Evolutionary conservation across 305 asterid species (phyloP), one percentile per base, ranked within the genome.

Genomic region (Fraxinus ornus): DNA sequence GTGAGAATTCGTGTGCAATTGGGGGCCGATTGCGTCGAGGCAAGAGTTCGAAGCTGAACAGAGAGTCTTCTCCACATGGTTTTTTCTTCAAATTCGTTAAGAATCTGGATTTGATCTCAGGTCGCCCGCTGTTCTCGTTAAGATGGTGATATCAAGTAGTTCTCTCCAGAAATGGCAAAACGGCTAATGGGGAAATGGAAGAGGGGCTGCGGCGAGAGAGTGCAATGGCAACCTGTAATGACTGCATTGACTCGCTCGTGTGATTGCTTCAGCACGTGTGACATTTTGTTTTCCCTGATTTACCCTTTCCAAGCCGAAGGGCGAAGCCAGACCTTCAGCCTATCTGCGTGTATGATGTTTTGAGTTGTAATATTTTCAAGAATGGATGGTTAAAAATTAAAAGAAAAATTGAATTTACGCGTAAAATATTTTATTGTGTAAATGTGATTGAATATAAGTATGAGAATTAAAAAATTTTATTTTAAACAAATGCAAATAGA

Each of bases 61-160:
- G 87, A 84, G 78, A 86, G 84, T 57, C 84, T 75, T 80, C 91
- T 88, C 89, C 84, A 88, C 91, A 86, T 88, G 82, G 66, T 88
- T 81, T 36, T 66, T 28, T 52, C 39, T 71, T 44, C 80, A 64
- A n/a, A 6, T 44, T 32, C 8, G 84, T 84, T 84, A 26, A 26
- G 33, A 32, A 13, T 32, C 19, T 7, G 78, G 78, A 52, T 83
- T 21, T 72, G 81, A 86, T 84, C 84, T 82, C 86, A 84, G 91
- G 91, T 84, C 87, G 81, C 80, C 86, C 71, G 81, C 70, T 70
- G 17, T 70, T 36, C 26, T 13, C 4, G 57, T 15, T 3, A 47
- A 78, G 55, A 49, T 72, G 21, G 17, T 6, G 68, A 26, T 10
- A 70, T 70, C 75, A 70, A 26, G 41, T 66, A 68, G 73, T 39